phyloP scores from a whole-genome alignment of 768 basidiomycete genomes.

The Pseudohyphozyma bogoriensis region DNA sequence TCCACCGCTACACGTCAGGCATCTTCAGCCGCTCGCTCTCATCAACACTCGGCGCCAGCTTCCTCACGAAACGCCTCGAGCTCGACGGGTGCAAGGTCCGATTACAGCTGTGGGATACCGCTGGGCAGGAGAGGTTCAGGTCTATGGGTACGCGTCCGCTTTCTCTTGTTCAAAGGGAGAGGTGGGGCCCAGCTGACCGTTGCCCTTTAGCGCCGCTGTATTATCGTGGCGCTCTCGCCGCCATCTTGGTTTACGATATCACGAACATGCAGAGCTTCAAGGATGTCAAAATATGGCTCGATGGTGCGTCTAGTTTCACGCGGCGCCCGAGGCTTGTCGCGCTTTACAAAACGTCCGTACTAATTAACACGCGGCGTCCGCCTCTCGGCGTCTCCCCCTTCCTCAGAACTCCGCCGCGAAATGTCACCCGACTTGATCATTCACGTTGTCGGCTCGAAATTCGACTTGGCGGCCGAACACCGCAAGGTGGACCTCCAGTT shows the following conservation, averaged over 20 bases:
- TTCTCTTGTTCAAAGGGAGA: slow-evolving; percentile 27
- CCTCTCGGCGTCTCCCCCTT: slow-evolving; percentile 23
- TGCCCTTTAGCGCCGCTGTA: slow-evolving; percentile 75
- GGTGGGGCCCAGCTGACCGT: background rate
- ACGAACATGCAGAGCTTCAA: slow-evolving; percentile 80
- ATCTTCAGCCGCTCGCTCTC: slow-evolving; percentile 80
- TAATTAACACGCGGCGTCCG: slow-evolving; percentile 1
- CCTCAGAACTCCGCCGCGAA: slow-evolving; percentile 35
- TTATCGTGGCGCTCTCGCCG: slow-evolving; percentile 90
- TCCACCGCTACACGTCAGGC: slow-evolving; percentile 82
- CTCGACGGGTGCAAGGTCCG: slow-evolving; percentile 77
- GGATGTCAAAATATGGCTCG: slow-evolving; percentile 79
- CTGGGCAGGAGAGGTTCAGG: slow-evolving; percentile 84
- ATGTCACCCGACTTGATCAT: slow-evolving; percentile 61
- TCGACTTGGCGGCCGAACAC: slow-evolving; percentile 58
- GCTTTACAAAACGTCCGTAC: slow-evolving; percentile 7
- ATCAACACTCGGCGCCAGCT: slow-evolving; percentile 84
- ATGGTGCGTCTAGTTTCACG: slow-evolving; percentile 49
- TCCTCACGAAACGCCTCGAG: slow-evolving; percentile 83
- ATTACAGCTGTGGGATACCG: slow-evolving; percentile 61
- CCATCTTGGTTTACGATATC: slow-evolving; percentile 88
- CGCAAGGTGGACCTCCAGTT: slow-evolving; percentile 47
- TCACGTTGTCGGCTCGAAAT: slow-evolving; percentile 86
- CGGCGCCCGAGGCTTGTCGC: background rate
- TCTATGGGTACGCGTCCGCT: slow-evolving; percentile 53